A percentile compares a stretch with the other conserved stretches of the same genome.
These are phyloP conservation scores for Maudiozyma bulderi DNA, from an alignment of 805 yeast genomes.

Conservation along the genomic window DNA sequence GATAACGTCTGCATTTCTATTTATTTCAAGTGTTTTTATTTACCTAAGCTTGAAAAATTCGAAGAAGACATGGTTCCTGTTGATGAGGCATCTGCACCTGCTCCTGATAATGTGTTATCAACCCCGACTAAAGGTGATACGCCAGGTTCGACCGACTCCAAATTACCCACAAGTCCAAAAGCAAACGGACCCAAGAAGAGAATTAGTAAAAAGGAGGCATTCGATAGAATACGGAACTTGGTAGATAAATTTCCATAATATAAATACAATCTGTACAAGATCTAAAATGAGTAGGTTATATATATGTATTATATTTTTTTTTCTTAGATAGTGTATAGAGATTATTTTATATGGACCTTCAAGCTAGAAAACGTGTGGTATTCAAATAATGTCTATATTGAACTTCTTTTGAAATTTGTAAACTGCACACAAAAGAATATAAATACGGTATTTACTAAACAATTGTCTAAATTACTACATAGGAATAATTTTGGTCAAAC, in stretches of 20 bases:
- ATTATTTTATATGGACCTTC: not conserved
- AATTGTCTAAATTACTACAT: too few relatives aligned
- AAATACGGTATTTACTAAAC: too few relatives aligned
- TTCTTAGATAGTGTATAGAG: not conserved
- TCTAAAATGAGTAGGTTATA: not conserved
- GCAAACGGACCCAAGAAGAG: constrained; percentile 16
- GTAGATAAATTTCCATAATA: constrained; percentile 16
- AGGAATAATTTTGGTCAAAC: too few relatives aligned
- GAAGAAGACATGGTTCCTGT: not conserved
- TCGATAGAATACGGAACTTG: constrained; percentile 21
- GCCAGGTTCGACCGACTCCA: not conserved
- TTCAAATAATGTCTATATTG: too few relatives aligned
- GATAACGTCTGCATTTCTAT: constrained; percentile 25
- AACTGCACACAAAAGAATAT: too few relatives aligned
- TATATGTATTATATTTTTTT: not conserved
- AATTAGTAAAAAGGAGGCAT: constrained; percentile 28
- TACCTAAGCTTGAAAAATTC: constrained; percentile 10
- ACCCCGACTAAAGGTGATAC: too few relatives aligned
- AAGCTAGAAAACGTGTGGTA: too few relatives aligned
- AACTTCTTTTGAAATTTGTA: too few relatives aligned
- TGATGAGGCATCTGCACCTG: not conserved
- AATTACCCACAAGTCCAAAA: constrained; percentile 4
- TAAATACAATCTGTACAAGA: not conserved
- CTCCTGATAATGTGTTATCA: not conserved
- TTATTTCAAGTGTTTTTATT: constrained; percentile 23